Base-by-base conservation (phyloP, 441 rosid genomes). In the Populus hybrid region DNA sequence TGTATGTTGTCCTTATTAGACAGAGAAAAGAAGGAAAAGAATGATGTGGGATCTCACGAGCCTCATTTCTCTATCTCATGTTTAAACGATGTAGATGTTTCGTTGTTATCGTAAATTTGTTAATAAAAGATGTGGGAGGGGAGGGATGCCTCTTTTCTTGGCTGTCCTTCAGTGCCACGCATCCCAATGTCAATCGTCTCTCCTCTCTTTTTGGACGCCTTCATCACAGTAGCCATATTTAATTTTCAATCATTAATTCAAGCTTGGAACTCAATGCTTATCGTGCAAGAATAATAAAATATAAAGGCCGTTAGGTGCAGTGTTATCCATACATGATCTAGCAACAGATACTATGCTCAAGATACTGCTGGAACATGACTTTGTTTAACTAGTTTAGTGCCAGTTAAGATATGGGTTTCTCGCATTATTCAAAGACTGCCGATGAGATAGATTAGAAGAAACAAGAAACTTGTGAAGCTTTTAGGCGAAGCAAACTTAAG, bases 11-110 rank as follows among this genome's bases (percentile, higher is more conserved):
- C 16, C 20, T 31, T 14, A 9, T 68, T 56, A 56, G 40, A n/a
- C 6, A 1, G 21, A 9, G 28, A 3, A 23, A 29, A 45, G 20
- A 14, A 1, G 56, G 16, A 64, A 23, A 64, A 2, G 68, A 24
- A 45, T 26, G 12, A 76, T 53, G 9, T 74, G 64, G 81, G 71
- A 77, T 79, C 72, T 69, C 71, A 61, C 74, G 72, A n/a, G 10
- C 73, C 77, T 70, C 50, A 35, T 73, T 42, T 65, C 70, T 75
- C 68, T 64, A 29, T 76, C 64, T 21, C 21, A 31, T 86, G 82
- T 80, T 82, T 80, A 76, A 69, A 76, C 82, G 81, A 85, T 87
- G 87, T 88, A 83, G 61, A 73, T 85, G 78, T 74, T 42, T 67
- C 75, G 69, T 76, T 84, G 64, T 73, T 14, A 73, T 81, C 69